Percentiles rank a stretch among this genome's conserved stretches.
Evolutionary conservation across 2,329 filamentous ascomycete genomes (phyloP).

Genomic region (Purpureocillium takamizusanense): DNA sequence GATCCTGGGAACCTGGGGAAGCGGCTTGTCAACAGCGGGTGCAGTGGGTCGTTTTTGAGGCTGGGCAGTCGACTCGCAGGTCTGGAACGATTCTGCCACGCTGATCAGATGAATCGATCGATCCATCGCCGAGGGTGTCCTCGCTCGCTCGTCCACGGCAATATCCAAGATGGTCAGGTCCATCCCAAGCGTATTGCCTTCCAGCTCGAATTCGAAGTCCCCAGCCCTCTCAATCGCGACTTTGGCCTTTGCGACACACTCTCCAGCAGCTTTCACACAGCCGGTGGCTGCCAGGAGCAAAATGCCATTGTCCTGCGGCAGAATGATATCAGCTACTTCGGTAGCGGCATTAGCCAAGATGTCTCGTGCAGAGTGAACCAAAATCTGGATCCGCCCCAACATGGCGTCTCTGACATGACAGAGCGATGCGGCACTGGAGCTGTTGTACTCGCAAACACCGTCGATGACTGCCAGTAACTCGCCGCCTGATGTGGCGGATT

Average conservation of each 20-base stretch:
- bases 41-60: slow-evolving; percentile 28
- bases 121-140: slow-evolving; percentile 21
- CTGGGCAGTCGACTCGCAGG: slow-evolving; percentile 24
- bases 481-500: slow-evolving; percentile 74
- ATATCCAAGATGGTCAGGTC: slow-evolving; percentile 43
- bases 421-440: slow-evolving; percentile 56
- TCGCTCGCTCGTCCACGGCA: slow-evolving; percentile 22
- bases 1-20: slow-evolving; percentile 55
- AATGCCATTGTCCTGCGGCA: slow-evolving; percentile 68
- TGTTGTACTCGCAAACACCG: slow-evolving; percentile 70
- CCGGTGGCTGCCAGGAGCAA: slow-evolving; percentile 72
- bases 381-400: slow-evolving; percentile 69
- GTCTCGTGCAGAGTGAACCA: slow-evolving; percentile 74
- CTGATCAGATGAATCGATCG: slow-evolving; percentile 29
- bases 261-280: slow-evolving; percentile 83
- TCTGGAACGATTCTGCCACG: slow-evolving; percentile 28
- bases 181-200: slow-evolving; percentile 44
- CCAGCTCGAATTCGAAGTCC: slow-evolving; percentile 80
- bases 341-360: slow-evolving; percentile 61
- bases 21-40: slow-evolving; percentile 54
- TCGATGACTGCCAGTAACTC: slow-evolving; percentile 73
- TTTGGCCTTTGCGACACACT: slow-evolving; percentile 82
- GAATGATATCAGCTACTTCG: slow-evolving; percentile 68
- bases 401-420: slow-evolving; percentile 64
- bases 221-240: slow-evolving; percentile 79